Conservation (phyloP, 495 filamentous ascomycete species). For the Neurospora tetrasperma region DNA sequence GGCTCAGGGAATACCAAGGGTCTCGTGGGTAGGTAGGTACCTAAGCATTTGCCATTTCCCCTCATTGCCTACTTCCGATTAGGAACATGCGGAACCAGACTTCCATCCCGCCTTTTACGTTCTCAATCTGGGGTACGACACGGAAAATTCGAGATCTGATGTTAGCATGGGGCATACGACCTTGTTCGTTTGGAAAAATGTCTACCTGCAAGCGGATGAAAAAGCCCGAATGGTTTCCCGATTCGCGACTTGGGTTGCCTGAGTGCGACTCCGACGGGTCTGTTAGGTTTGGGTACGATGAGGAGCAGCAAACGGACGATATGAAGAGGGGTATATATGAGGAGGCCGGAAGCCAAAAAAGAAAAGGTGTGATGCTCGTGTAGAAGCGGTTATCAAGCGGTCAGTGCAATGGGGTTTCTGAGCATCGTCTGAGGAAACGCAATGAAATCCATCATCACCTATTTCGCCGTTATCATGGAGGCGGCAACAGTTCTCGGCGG, state of each 20-base stretch:
- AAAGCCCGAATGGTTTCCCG: neutral
- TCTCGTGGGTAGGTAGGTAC: neutral
- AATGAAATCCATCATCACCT: slow-evolving; percentile 10
- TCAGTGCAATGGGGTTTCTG: neutral
- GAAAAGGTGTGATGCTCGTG: neutral
- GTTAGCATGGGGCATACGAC: neutral
- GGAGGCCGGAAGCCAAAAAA: neutral
- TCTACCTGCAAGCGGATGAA: neutral
- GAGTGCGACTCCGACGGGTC: neutral
- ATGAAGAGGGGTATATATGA: neutral
- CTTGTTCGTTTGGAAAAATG: neutral
- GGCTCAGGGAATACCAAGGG: neutral
- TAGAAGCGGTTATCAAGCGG: neutral
- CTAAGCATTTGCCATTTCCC: neutral
- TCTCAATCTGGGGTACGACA: neutral
- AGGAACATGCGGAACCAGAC: neutral
- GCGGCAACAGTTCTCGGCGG: slow-evolving; percentile 1
- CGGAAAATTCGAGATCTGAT: neutral
- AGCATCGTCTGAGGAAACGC: neutral
- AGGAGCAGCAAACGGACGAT: neutral
- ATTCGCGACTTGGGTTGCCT: neutral
- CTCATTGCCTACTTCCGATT: neutral
- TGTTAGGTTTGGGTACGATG: neutral
- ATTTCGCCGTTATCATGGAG: slow-evolving; percentile 12
- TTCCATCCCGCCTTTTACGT: neutral